Conservation (phyloP, 371 early-diverging fungal genomes). For the Mucor piriformis region DNA sequence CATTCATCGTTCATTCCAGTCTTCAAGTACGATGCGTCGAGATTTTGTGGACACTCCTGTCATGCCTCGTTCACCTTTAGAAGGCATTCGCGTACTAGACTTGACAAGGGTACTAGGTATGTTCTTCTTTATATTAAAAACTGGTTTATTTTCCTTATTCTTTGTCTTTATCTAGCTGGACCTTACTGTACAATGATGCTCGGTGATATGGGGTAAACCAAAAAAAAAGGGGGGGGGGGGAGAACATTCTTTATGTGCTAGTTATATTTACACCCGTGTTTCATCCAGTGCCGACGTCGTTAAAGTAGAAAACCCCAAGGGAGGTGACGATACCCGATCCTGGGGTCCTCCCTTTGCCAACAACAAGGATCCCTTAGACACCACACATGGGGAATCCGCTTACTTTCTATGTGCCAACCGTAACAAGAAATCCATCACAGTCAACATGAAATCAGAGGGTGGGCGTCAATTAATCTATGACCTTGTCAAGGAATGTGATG, state of each 20-base stretch:
- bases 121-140: slow-evolving; percentile 14
- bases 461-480: slow-evolving; percentile 71
- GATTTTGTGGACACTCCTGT: slow-evolving; percentile 8
- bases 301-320: slow-evolving; percentile 83
- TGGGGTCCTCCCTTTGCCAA: slow-evolving; percentile 83
- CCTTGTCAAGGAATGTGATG: slow-evolving; percentile 72
- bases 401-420: slow-evolving; percentile 91
- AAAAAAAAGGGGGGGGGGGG: background rate
- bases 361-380: slow-evolving; percentile 43
- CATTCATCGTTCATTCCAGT: slow-evolving; percentile 12
- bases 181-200: slow-evolving; percentile 87
- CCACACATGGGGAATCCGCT: slow-evolving; percentile 69
- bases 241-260: no score
- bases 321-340: slow-evolving; percentile 84
- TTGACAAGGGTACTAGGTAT: slow-evolving; percentile 81
- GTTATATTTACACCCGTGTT: background rate
- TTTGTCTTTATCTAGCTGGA: slow-evolving; percentile 51
- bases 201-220: slow-evolving; percentile 80
- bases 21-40: slow-evolving; percentile 3
- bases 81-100: slow-evolving; percentile 81
- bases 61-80: slow-evolving; percentile 51
- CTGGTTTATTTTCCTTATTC: background rate
- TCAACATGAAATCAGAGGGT: slow-evolving; percentile 74
- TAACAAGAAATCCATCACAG: slow-evolving; percentile 87
- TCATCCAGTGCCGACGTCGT: slow-evolving; percentile 82